These are phyloP conservation scores for Globisporangium nodosum DNA, from an alignment of 352 stramenopile genomes.

Conservation along the genomic window DNA sequence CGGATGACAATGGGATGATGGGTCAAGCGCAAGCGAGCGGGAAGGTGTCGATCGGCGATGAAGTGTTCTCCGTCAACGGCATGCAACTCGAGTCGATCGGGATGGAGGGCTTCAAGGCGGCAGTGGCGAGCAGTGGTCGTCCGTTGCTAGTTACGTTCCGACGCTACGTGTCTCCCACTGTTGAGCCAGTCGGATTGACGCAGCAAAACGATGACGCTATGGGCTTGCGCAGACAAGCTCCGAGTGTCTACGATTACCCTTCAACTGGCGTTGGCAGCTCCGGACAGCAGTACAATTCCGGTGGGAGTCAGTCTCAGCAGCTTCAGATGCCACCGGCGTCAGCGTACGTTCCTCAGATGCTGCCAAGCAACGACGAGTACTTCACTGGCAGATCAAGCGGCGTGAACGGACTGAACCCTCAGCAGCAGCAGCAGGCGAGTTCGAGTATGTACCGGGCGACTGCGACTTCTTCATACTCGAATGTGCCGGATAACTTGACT, in stretches of 20 bases:
- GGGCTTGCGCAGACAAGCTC: constrained; percentile 7
- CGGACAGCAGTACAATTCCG: constrained; percentile 1
- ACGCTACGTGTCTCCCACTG: constrained; percentile 14
- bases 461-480: constrained; percentile 2
- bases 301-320: constrained; percentile 4
- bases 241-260: not conserved
- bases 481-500: constrained; percentile 18
- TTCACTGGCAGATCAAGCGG: not conserved
- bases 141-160: constrained; percentile 73
- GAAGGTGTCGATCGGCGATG: constrained; percentile 65
- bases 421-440: constrained; percentile 7
- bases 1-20: constrained; percentile 55
- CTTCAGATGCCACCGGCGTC: constrained; percentile 12
- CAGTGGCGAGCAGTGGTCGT: constrained; percentile 50
- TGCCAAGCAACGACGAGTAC: constrained; percentile 6
- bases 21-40: constrained; percentile 69
- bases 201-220: constrained; percentile 3
- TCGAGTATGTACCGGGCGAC: constrained; percentile 6
- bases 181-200: constrained; percentile 4
- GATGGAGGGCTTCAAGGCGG: constrained; percentile 78
- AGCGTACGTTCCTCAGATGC: constrained; percentile 16
- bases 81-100: constrained; percentile 55
- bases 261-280: not conserved
- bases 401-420: constrained; percentile 1
- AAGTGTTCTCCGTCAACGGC: constrained; percentile 77